Evolutionary conservation across 225 moss, liverwort and hornwort species (phyloP).

Genomic region (Anthoceros angustus): DNA sequence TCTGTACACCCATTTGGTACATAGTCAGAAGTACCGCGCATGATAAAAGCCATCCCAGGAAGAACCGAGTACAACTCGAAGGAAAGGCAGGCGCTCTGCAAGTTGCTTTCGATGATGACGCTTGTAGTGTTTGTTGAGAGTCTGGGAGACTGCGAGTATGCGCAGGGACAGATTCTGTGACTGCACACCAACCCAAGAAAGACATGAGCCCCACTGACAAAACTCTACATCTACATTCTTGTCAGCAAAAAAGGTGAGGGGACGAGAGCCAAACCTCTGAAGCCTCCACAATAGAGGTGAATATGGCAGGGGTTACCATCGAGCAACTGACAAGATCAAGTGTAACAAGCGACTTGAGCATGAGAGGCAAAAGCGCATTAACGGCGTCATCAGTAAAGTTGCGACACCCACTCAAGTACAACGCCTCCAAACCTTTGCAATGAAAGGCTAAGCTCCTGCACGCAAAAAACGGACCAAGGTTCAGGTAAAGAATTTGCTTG

Average conservation of each 20-base stretch:
- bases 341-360: constrained; percentile 39
- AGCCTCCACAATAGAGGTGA: constrained; percentile 26
- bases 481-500: too few relatives aligned
- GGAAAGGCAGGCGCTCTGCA: neutral
- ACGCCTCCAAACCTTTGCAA: constrained; percentile 55
- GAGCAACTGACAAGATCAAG: constrained; percentile 65
- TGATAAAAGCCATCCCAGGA: neutral
- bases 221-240: neutral
- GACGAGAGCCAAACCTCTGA: constrained; percentile 31
- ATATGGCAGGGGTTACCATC: constrained; percentile 29
- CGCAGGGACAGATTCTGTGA: neutral
- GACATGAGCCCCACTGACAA: neutral
- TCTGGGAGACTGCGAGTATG: neutral
- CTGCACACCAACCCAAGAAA: neutral
- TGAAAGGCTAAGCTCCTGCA: constrained; percentile 81
- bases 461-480: too few relatives aligned
- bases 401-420: constrained; percentile 48
- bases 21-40: neutral
- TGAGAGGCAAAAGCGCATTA: constrained; percentile 37
- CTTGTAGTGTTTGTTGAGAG: neutral
- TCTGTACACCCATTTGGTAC: neutral
- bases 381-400: constrained; percentile 42
- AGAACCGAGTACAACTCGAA: neutral
- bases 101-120: neutral
- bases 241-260: neutral